Evolutionary conservation across 2,329 filamentous ascomycete genomes (phyloP).

Genomic region (Aspergillus sergii): DNA sequence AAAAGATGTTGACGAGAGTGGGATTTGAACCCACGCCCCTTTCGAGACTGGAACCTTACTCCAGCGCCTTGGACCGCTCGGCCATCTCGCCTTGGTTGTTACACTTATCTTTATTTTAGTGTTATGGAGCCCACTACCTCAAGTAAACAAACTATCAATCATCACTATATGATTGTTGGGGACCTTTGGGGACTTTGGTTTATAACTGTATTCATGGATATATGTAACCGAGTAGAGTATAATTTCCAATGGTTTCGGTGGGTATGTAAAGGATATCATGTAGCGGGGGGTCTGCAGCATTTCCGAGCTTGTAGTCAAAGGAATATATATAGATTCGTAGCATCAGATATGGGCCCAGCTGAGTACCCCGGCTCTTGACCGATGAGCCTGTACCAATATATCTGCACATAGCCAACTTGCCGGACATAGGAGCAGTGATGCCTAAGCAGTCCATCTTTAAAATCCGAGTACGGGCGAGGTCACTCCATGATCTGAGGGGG

Average conservation of each 20-base stretch:
- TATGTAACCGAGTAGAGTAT: background rate
- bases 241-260: background rate
- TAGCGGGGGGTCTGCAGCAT: too few species aligned
- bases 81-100: constrained; percentile 2
- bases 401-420: too few species aligned
- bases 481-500: too few species aligned
- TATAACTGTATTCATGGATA: background rate
- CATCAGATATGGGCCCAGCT: too few species aligned
- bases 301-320: too few species aligned
- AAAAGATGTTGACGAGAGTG: constrained; percentile 7
- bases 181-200: background rate
- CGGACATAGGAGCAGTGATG: too few species aligned
- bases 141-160: background rate
- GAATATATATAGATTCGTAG: too few species aligned
- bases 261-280: too few species aligned
- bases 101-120: fast-evolving
- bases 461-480: too few species aligned
- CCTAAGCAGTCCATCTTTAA: too few species aligned
- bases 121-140: background rate
- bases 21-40: constrained; percentile 7
- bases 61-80: constrained; percentile 5
- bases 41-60: constrained; percentile 8
- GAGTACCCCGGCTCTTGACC: too few species aligned
- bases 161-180: background rate
- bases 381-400: too few species aligned